These are phyloP conservation scores for Powellomyces hirtus DNA, from an alignment of 192 early-diverging fungal genomes.

Conservation along the genomic window DNA sequence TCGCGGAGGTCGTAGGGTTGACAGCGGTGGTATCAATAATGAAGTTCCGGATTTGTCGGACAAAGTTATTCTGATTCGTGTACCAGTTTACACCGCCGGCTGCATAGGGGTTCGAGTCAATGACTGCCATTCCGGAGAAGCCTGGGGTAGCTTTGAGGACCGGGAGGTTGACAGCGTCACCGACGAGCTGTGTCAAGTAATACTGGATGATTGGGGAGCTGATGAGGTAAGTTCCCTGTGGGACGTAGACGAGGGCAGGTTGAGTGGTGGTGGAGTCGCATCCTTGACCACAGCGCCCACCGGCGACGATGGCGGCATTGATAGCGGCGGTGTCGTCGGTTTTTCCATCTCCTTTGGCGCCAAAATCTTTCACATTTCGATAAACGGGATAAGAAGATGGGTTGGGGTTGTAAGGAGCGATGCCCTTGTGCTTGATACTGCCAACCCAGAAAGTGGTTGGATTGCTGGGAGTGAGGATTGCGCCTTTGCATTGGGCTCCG, in stretches of 20 bases:
- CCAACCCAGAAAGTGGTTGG: neutral
- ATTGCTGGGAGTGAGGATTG: neutral
- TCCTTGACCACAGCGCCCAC: slow-evolving; percentile 36
- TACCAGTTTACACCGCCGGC: slow-evolving; percentile 31
- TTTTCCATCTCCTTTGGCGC: slow-evolving; percentile 14
- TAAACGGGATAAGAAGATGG: neutral
- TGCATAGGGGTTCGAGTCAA: slow-evolving; percentile 41
- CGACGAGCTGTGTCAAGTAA: slow-evolving; percentile 45
- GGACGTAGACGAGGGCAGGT: slow-evolving; percentile 46
- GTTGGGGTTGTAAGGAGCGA: neutral
- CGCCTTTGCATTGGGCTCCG: neutral
- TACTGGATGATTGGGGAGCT: slow-evolving; percentile 32
- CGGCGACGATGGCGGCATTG: slow-evolving; percentile 34
- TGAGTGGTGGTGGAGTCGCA: slow-evolving; percentile 38
- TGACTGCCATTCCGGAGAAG: slow-evolving; percentile 39
- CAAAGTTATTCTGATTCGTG: slow-evolving; percentile 44
- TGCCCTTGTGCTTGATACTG: neutral
- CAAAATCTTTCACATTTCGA: neutral
- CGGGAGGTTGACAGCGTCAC: slow-evolving; percentile 37
- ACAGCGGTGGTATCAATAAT: slow-evolving; percentile 37
- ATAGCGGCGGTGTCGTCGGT: slow-evolving; percentile 46
- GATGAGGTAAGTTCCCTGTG: slow-evolving; percentile 40
- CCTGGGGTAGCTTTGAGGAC: slow-evolving; percentile 32
- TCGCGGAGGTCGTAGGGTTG: slow-evolving; percentile 13
- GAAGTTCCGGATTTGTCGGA: slow-evolving; percentile 45